Base-by-base conservation (phyloP, 148 eudicot species). In the Beta vulgaris region DNA sequence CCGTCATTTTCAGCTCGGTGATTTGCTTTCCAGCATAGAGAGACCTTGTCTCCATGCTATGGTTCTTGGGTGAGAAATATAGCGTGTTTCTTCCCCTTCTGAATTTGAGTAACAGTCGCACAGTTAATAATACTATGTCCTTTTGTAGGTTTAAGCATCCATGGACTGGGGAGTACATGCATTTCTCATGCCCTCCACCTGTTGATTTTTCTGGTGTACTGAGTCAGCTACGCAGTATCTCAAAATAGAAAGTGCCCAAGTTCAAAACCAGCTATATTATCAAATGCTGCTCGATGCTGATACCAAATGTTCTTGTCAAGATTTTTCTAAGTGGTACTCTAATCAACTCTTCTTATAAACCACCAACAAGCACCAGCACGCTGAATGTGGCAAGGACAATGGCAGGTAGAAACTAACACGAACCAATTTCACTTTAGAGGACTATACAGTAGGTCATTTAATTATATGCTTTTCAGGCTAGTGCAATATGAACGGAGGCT, bases 1-100 rank as follows among this genome's bases (percentile, higher is more conserved):
- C 79, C 73, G 62, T 53, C 92, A 90, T 68, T 82, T 72, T 70
- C 84, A 84, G 60, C 88, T 90, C 60, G n/a, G 35, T 73, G 79
- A 85, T 74, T 72, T 95, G 74, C 73, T 92, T 77, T 75, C 91
- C 73, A 54, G 77, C 81, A 60, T 92, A 61, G 89, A 90, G 76
- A 87, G 98, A 73, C 98, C 97, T 78, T 92, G 93, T 79, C 97
- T 95, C 49, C 98, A 95, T 82, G 97, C 98, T 79, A 82, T 92
- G 84, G 88, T 82, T 82, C 93, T 95, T 60, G 98, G 98, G 98
- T 95, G 75, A 87, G 71, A 74, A 42, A 49, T 68, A 40, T 9
- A 28, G 18, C 31, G 43, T 63, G 12, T 36, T 48, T 29, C 28
- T 59, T 15, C 18, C 18, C 10, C 7, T 16, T 69, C 15, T 34